Conservation (phyloP, 1,284 basidiomycete genomes). For the Nidula niveotomentosa region DNA sequence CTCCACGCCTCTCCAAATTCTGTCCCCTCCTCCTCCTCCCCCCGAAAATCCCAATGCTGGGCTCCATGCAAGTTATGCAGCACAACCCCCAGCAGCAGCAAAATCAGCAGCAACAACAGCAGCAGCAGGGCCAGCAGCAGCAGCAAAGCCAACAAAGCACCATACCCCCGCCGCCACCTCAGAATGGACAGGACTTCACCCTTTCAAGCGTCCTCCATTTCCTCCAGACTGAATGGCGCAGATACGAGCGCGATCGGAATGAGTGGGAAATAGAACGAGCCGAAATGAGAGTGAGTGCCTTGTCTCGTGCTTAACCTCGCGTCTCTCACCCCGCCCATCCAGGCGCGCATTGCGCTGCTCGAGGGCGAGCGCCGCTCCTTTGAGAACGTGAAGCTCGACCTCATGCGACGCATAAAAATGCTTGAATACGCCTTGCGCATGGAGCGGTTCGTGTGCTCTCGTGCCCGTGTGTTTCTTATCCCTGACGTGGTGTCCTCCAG, state of each 20-base stretch:
- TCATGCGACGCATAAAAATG: constrained; percentile 98
- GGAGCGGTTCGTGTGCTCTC: constrained; percentile 71
- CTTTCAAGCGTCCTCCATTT: constrained; percentile 96
- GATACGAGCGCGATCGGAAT: constrained; percentile 96
- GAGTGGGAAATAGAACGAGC: constrained; percentile 99
- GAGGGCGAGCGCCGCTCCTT: constrained; percentile 96
- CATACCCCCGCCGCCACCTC: constrained; percentile 72
- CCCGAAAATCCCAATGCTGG: constrained; percentile 67
- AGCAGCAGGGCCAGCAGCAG: constrained; percentile 53
- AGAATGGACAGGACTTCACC: constrained; percentile 86
- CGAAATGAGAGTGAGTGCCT: constrained; percentile 88
- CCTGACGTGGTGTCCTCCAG: constrained; percentile 43
- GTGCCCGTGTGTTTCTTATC: constrained; percentile 11
- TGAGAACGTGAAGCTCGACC: constrained; percentile 95
- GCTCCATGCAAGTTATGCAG: constrained; percentile 62
- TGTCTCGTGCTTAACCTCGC: constrained; percentile 20
- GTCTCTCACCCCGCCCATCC: constrained; percentile 16
- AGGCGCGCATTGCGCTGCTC: constrained; percentile 96
- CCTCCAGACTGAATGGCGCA: constrained; percentile 96
- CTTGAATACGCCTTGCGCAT: constrained; percentile 94
- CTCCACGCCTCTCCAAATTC: constrained; percentile 18
- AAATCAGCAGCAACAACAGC: constrained; percentile 43
- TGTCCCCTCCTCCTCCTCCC: constrained; percentile 26
- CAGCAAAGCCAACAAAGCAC: constrained; percentile 56
- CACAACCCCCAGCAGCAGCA: constrained; percentile 55